Evolutionary conservation across 805 yeast genomes (phyloP).

Genomic region (Ogataea ganodermae): DNA sequence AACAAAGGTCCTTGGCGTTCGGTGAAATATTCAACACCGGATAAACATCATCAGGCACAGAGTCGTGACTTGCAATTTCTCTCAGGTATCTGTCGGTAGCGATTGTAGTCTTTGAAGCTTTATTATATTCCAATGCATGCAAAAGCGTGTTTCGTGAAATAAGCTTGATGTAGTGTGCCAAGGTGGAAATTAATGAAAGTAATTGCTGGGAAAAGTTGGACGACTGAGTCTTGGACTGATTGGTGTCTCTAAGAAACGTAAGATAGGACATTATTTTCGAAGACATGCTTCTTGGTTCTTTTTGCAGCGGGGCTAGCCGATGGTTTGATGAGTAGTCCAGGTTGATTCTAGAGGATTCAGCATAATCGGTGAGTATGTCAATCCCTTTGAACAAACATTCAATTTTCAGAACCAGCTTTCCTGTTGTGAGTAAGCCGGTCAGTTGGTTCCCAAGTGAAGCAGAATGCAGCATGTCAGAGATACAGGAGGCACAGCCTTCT

Average conservation of each 20-base stretch:
- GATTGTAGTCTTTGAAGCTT: conserved; percentile 52
- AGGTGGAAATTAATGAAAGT: conserved; percentile 79
- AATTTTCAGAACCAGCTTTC: conserved; percentile 67
- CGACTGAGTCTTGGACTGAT: conserved; percentile 35
- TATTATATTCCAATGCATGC: conserved; percentile 71
- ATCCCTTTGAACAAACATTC: conserved; percentile 78
- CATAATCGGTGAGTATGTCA: conserved; percentile 45
- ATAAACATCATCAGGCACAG: conserved; percentile 41
- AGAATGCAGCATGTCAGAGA: conserved; percentile 85
- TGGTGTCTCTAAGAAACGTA: conserved; percentile 72
- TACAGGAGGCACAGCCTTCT: conserved; percentile 84
- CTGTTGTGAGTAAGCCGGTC: conserved; percentile 70
- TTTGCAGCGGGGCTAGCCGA: conserved; percentile 42
- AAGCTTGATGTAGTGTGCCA: conserved; percentile 90
- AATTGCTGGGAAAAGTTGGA: conserved; percentile 58
- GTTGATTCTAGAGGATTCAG: conserved; percentile 20
- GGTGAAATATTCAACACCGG: conserved; percentile 48
- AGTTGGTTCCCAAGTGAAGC: conserved; percentile 74
- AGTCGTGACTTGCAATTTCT: conserved; percentile 50
- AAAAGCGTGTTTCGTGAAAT: conserved; percentile 78
- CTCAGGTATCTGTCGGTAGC: conserved; percentile 66
- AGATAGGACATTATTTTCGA: conserved; percentile 89
- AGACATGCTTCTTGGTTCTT: conserved; percentile 82
- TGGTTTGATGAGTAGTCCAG: conserved; percentile 26
- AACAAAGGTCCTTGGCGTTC: conserved; percentile 76